Base-by-base conservation (phyloP, 345 rosid species). In the Syzygium jambos region DNA sequence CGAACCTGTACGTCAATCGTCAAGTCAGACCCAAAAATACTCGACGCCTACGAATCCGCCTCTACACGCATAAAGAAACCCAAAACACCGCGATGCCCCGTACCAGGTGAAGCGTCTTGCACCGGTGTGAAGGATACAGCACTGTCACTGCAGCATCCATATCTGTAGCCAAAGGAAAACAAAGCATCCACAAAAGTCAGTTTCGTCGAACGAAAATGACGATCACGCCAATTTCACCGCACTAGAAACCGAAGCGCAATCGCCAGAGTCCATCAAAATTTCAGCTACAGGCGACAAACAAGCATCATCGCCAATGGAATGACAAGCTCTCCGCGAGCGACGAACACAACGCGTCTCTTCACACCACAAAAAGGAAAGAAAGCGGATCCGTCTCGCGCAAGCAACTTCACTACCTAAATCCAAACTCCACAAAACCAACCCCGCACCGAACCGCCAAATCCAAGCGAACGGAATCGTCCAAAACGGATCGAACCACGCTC, bases 81-180 rank as follows among this genome's bases (percentile, higher is more conserved):
- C 23, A 88, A 63, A 87, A 9, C 51, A 51, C 12, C 12, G 91
- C 94, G 21, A 88, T 34, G 49, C 82, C 14, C 2, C 49, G 2
- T 85, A 95, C 97, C 97, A 96, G 93, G 88, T 96, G 96, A 85
- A 96, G 89, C 41, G 95, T 94, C 91, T 96, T 96, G 86, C 95
- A 92, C 51, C 97, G 97, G 61, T 93, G 96, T 51, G 89, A 89
- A 6, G 98, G 97, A 53, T 95, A 95, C 38, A 95, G 87, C 30
- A 89, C 88, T 16, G 88, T 92, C 29, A 73, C 88, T 46, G 86
- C 80, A 65, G 92, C 84, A 52, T 94, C 97, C 98, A 95, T 96
- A 83, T 88, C 90, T 90, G 88, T 59, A 80, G 14, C 85, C 57
- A 86, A 54, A 84, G 15, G 25, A 68, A 53, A 51, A n/a, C 63